Evolutionary conservation across 129 eudicot genomes (phyloP).

Genomic region (Chrysanthemum seticuspe): DNA sequence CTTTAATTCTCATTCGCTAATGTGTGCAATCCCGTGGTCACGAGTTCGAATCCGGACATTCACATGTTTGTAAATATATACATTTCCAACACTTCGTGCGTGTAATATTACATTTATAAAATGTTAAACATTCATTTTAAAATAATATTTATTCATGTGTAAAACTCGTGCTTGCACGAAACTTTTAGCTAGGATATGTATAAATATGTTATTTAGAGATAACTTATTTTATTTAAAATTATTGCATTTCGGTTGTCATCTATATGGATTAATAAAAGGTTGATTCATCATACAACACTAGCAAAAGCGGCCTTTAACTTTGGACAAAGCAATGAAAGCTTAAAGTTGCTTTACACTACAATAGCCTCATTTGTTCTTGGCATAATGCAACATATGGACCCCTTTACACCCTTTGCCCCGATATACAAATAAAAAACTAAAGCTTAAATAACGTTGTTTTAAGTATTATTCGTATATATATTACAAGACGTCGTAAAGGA

Average conservation of each 20-base stretch:
- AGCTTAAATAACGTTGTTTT: not conserved
- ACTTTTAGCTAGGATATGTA: not conserved
- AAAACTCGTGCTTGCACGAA: too few species aligned
- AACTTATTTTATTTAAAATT: not conserved
- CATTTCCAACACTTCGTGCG: too few species aligned
- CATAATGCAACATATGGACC: slow-evolving; percentile 47
- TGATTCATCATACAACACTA: slow-evolving; percentile 33
- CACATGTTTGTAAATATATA: too few species aligned
- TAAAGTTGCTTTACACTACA: slow-evolving; percentile 42
- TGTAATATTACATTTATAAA: too few species aligned
- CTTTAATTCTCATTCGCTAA: too few species aligned
- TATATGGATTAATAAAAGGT: not conserved
- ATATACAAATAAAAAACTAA: not conserved
- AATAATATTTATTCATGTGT: too few species aligned
- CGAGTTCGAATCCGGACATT: too few species aligned
- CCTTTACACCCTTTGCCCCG: slow-evolving; percentile 24
- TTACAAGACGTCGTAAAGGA: too few species aligned
- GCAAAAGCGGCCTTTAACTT: slow-evolving; percentile 40
- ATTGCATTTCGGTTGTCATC: not conserved
- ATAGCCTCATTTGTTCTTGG: slow-evolving; percentile 38
- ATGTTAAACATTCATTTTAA: too few species aligned
- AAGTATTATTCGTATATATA: too few species aligned
- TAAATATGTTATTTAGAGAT: not conserved
- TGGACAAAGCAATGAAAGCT: slow-evolving; percentile 36
- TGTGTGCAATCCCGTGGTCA: too few species aligned